Evolutionary conservation across 2,329 filamentous ascomycete species (phyloP).

Genomic region (Coniochaeta sp.): DNA sequence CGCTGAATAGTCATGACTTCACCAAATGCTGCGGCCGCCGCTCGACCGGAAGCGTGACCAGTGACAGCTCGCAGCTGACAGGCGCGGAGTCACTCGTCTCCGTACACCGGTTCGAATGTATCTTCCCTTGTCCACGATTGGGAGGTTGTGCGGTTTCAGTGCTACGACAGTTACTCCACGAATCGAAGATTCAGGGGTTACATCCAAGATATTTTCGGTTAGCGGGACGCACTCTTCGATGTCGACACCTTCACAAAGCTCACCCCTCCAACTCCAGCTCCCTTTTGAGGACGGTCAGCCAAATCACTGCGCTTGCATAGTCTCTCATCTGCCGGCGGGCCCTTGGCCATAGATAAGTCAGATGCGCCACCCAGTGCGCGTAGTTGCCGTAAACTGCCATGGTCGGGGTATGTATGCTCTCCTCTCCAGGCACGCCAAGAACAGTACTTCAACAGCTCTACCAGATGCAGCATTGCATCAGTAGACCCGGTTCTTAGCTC

Average conservation of each 20-base stretch:
- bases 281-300: neutral
- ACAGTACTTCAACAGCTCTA: neutral
- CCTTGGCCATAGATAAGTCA: neutral
- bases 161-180: neutral
- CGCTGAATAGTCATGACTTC: neutral
- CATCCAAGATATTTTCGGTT: neutral
- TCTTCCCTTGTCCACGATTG: neutral
- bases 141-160: neutral
- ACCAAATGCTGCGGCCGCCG: neutral
- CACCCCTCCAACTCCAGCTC: neutral
- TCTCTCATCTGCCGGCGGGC: neutral
- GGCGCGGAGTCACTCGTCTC: neutral
- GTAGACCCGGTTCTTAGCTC: neutral
- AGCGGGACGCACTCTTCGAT: neutral
- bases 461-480: neutral
- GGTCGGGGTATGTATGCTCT: neutral
- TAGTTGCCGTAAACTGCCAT: neutral
- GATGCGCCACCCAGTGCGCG: neutral
- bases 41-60: neutral
- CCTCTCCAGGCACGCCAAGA: neutral
- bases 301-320: neutral
- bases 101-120: neutral
- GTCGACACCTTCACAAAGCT: too few relatives aligned
- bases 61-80: neutral
- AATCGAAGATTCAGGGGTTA: neutral